Evolutionary conservation across 2,329 filamentous ascomycete genomes (phyloP).

Genomic region (Microdochium trichocladiopsis): DNA sequence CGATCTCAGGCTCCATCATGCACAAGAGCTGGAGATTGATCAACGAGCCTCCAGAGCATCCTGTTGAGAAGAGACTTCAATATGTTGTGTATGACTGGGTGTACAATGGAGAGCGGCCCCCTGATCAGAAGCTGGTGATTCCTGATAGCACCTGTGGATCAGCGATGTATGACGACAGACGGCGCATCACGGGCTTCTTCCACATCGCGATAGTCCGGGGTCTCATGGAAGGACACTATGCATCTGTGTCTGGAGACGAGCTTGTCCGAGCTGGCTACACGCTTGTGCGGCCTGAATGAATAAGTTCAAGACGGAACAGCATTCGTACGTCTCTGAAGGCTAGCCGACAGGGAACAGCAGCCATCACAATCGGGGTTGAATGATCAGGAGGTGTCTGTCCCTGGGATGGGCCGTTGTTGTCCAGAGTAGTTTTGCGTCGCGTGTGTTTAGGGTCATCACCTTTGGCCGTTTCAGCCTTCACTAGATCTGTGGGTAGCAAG

Average conservation of each 20-base stretch:
- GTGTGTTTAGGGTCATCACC: too few relatives aligned
- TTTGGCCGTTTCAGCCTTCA: too few relatives aligned
- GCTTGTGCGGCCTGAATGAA: background rate
- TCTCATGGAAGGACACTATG: background rate
- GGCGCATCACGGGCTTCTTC: background rate
- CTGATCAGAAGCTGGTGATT: too few relatives aligned
- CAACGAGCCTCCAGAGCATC: background rate
- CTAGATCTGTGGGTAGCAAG: too few relatives aligned
- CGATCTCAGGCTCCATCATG: background rate
- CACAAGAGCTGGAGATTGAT: background rate
- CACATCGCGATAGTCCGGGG: background rate
- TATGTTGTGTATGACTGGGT: background rate
- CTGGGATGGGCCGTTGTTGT: too few relatives aligned
- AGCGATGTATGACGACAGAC: background rate
- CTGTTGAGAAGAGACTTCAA: background rate
- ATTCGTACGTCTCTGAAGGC: too few relatives aligned
- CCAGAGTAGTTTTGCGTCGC: too few relatives aligned
- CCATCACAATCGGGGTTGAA: too few relatives aligned
- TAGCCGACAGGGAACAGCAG: too few relatives aligned
- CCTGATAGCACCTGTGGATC: background rate
- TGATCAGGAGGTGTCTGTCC: too few relatives aligned
- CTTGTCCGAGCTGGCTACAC: background rate
- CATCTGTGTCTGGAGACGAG: background rate
- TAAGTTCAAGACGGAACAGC: too few relatives aligned
- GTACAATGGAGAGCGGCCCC: background rate